Evolutionary conservation across 2,329 filamentous ascomycete species (phyloP).

Genomic region (Zymoseptoria pseudotritici): DNA sequence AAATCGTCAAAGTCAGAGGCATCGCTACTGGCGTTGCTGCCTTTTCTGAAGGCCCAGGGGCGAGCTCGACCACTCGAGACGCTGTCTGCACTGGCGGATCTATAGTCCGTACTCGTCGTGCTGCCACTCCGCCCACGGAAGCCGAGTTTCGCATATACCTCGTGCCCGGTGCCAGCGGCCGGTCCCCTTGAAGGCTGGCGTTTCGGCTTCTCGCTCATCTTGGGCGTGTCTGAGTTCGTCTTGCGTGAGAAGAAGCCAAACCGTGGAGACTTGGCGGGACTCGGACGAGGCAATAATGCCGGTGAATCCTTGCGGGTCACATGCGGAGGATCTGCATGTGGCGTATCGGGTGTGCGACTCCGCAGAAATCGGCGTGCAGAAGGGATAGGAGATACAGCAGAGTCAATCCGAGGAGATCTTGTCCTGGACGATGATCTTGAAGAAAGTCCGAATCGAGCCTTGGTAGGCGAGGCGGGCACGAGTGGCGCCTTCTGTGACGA

Average conservation of each 20-base stretch:
- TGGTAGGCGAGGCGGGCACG: conserved; percentile 28
- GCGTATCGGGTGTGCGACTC: conserved; percentile 13
- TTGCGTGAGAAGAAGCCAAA: conserved; percentile 74
- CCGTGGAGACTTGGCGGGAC: conserved; percentile 52
- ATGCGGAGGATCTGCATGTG: conserved; percentile 13
- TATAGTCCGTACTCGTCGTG: conserved; percentile 42
- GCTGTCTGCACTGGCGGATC: conserved; percentile 40
- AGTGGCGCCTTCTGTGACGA: conserved; percentile 41
- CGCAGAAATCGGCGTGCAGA: conserved; percentile 15
- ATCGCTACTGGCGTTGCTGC: conserved; percentile 36
- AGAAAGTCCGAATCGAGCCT: conserved; percentile 33
- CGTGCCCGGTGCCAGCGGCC: conserved; percentile 85
- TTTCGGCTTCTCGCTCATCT: conserved; percentile 50
- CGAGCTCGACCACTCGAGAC: conserved; percentile 30
- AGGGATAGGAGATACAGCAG: conserved; percentile 25
- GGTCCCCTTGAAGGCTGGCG: conserved; percentile 65
- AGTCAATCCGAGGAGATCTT: conserved; percentile 27
- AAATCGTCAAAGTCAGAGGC: conserved; percentile 40
- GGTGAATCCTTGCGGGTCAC: conserved; percentile 25
- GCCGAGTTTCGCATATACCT: conserved; percentile 67
- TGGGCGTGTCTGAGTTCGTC: conserved; percentile 52
- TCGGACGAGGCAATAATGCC: conserved; percentile 47
- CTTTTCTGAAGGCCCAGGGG: conserved; percentile 32
- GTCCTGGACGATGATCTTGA: conserved; percentile 27
- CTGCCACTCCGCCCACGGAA: conserved; percentile 59